Conservation (phyloP, 2,329 filamentous ascomycete species). For the Fonsecaea monophora region DNA sequence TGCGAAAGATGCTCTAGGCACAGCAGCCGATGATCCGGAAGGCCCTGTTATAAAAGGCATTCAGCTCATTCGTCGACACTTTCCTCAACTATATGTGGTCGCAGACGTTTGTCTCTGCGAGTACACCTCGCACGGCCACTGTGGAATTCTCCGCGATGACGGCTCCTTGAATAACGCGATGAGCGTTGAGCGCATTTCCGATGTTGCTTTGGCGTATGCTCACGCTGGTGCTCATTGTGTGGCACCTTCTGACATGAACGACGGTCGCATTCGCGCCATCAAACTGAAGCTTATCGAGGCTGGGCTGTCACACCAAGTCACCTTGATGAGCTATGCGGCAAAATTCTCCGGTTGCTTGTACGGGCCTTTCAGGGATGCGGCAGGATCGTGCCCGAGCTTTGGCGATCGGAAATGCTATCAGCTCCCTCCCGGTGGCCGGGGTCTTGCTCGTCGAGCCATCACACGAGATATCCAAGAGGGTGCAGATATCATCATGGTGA, state of each 20-base stretch:
- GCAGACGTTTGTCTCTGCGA: constrained; percentile 97
- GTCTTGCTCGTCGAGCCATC: constrained; percentile 89
- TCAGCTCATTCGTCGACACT: constrained; percentile 79
- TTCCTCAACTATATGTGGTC: constrained; percentile 89
- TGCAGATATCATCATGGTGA: constrained; percentile 99
- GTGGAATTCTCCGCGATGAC: constrained; percentile 92
- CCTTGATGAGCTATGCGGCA: constrained; percentile 97
- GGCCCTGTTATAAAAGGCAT: constrained; percentile 91
- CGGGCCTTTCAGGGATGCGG: constrained; percentile 95
- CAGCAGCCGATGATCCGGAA: constrained; percentile 87
- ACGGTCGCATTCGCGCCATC: constrained; percentile 94
- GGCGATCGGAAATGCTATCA: constrained; percentile 97
- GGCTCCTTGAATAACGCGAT: constrained; percentile 90
- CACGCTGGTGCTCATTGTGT: constrained; percentile 94
- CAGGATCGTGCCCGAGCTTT: constrained; percentile 87
- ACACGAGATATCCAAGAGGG: constrained; percentile 88
- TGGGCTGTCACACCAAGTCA: constrained; percentile 86
- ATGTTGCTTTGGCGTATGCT: constrained; percentile 98
- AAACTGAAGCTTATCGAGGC: constrained; percentile 97
- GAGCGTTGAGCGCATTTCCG: constrained; percentile 91
- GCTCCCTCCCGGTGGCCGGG: constrained; percentile 87
- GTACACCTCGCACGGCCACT: constrained; percentile 97
- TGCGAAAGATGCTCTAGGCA: constrained; percentile 89
- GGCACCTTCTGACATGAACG: constrained; percentile 98
- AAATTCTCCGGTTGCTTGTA: constrained; percentile 98